Conservation (phyloP, 768 basidiomycete genomes). For the Amanita molliuscula region DNA sequence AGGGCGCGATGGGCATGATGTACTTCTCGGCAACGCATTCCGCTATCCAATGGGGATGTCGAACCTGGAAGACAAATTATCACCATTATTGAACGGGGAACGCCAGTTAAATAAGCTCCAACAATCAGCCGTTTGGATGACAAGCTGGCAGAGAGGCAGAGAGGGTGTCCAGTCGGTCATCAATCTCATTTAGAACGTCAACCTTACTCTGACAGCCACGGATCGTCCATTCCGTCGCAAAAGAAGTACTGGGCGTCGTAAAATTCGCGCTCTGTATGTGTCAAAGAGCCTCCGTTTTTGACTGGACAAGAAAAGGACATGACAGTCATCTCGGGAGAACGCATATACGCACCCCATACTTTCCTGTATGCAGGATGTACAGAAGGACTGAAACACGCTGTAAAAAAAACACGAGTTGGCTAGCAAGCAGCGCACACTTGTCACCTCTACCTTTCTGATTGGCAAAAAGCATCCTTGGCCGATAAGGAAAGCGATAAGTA, state of each 20-base stretch:
- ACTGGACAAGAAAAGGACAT: constrained; percentile 12
- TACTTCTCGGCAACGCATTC: constrained; percentile 22
- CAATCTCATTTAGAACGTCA: neutral
- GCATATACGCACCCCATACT: constrained; percentile 21
- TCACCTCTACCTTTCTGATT: neutral
- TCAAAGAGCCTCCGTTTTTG: constrained; percentile 24
- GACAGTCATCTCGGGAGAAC: neutral
- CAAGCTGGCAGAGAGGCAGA: constrained; percentile 5
- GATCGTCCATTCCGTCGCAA: constrained; percentile 24
- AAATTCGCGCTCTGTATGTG: constrained; percentile 23
- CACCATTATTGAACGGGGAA: neutral
- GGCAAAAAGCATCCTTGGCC: neutral
- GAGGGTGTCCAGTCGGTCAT: neutral
- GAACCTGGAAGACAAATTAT: constrained; percentile 14
- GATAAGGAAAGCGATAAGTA: neutral
- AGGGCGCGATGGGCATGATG: constrained; percentile 25
- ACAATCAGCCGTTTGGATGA: constrained; percentile 3
- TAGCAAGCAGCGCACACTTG: neutral
- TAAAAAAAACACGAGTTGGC: neutral
- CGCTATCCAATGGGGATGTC: constrained; percentile 27
- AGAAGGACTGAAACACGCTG: constrained; percentile 30
- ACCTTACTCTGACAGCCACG: constrained; percentile 25
- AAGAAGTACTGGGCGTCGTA: constrained; percentile 24
- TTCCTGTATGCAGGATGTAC: constrained; percentile 17
- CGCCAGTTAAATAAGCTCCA: neutral